These are phyloP conservation scores for Erysimum cheiranthoides DNA, from an alignment of 345 rosid genomes.

Conservation along the genomic window DNA sequence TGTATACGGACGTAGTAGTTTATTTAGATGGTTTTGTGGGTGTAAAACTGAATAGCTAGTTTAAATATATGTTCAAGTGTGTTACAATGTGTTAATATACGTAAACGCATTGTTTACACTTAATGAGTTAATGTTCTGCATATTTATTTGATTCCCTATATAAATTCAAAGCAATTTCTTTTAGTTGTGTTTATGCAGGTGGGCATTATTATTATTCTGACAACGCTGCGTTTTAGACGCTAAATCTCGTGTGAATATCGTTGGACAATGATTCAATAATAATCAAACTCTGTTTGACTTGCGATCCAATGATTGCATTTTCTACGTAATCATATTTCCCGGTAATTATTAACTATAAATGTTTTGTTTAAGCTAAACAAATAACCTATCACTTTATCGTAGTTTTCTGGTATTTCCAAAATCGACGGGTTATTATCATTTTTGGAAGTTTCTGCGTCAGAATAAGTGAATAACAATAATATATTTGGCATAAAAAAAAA, in stretches of 20 bases:
- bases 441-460: neutral
- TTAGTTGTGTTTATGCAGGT: neutral
- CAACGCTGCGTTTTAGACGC: no score
- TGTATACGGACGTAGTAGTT: constrained; percentile 6
- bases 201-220: neutral
- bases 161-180: neutral
- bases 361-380: no score
- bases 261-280: neutral
- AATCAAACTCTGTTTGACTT: neutral
- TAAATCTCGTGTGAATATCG: no score
- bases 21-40: neutral
- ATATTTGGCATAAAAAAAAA: neutral
- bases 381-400: no score
- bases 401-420: no score
- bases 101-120: no score
- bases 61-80: no score
- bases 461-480: no score
- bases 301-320: neutral
- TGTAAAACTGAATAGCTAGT: neutral
- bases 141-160: neutral
- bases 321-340: neutral
- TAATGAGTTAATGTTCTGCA: no score
- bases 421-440: no score
- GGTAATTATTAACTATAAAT: no score
- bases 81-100: no score